Evolutionary conservation across 1,139 yeast genomes (phyloP), one percentile per base, ranked within the genome.

Genomic region (Kodamaea arcana): DNA sequence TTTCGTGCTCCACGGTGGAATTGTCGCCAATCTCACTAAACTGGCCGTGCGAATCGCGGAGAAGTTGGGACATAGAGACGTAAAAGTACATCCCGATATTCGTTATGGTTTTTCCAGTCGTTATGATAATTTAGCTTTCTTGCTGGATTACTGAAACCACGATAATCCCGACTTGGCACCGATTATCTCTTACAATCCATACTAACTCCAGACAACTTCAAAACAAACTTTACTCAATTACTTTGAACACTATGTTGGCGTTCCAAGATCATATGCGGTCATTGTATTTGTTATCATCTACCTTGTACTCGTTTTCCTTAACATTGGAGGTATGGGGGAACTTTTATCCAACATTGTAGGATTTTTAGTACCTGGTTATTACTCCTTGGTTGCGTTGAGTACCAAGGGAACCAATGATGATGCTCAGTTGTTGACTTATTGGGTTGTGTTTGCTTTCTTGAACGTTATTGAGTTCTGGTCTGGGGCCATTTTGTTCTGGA

Each of bases 401-500:
- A 82, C 96, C 24, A 48, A 75, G 9, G 58, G 74, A 22, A 67
- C 79, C 30, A 64, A 68, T 26, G 97, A 88, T 57, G 96, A 88
- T 60, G 83, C 94, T 42, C 83, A 86, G 52, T 77, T 84, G 60
- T 75, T 92, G 56, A 83, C 96, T 24, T 90, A 92, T 64, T 92
- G 98, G 98, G 96, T 92, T 41, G 95, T 92, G 21, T 92, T 86
- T 58, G 95, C 97, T 22, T 80, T 80, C 52, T 78, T 92, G 68
- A 85, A 82, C 58, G 92, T 92, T 33, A 56, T 87, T 52, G 99
- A 92, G 68, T 92, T 87, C 74, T 92, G 97, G 97, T 82, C 96
- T 43, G 78, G 80, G 56, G 83, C 96, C 27, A 83, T 94, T 50
- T 74, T 90, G 45, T 86, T 85, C 73, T 85, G 96, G 94, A 65